These are phyloP conservation scores for Glaciozyma martinii DNA, from an alignment of 768 basidiomycete genomes.

Conservation along the genomic window DNA sequence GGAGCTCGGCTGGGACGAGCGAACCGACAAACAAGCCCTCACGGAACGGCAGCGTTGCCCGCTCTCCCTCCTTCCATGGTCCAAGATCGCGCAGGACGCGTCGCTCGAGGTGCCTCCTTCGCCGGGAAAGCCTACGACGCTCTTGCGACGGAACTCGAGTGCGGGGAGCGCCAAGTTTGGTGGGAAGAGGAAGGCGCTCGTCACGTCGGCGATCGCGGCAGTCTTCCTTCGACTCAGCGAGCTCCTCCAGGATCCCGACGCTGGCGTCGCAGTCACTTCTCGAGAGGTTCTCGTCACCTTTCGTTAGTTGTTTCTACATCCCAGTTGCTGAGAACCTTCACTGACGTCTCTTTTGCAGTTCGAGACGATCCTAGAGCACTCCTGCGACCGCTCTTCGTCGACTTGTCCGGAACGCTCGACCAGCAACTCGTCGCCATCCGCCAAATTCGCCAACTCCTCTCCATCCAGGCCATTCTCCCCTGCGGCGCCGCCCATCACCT, in stretches of 20 bases:
- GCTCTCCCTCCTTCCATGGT: conserved; percentile 55
- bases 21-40: conserved; percentile 45
- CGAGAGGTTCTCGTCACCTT: conserved; percentile 45
- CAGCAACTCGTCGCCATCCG: conserved; percentile 48
- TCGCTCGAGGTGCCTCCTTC: conserved; percentile 33
- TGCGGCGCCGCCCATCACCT: conserved; percentile 57
- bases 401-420: conserved; percentile 49
- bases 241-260: conserved; percentile 50
- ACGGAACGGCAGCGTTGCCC: conserved; percentile 56
- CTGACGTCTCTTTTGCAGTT: conserved; percentile 51
- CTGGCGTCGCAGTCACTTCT: conserved; percentile 52
- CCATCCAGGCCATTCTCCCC: conserved; percentile 52
- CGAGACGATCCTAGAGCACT: conserved; percentile 65
- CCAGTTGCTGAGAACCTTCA: no score
- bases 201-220: conserved; percentile 54
- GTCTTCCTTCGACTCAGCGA: conserved; percentile 52
- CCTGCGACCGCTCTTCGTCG: conserved; percentile 54
- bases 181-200: conserved; percentile 56
- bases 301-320: not conserved
- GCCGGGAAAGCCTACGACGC: conserved; percentile 17
- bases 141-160: conserved; percentile 33
- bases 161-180: conserved; percentile 10
- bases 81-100: conserved; percentile 44
- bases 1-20: conserved; percentile 62
- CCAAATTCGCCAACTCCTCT: conserved; percentile 52